Conservation (phyloP, 768 basidiomycete species). For the Psilocybe sp. region DNA sequence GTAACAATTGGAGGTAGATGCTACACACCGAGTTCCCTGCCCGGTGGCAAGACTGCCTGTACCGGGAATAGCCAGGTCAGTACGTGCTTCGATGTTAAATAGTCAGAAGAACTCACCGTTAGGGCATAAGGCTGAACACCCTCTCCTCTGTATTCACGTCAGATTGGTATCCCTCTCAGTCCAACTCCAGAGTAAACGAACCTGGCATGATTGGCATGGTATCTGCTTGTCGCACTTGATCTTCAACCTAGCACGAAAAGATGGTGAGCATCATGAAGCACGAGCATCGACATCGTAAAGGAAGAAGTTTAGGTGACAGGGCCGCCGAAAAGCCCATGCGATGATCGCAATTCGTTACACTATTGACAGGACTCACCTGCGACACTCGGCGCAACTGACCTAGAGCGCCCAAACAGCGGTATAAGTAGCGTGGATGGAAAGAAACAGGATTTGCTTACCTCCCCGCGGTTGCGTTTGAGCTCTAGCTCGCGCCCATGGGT, state of each 20-base stretch:
- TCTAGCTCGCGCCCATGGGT: conserved; percentile 66
- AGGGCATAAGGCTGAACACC: conserved; percentile 69
- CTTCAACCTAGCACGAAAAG: conserved; percentile 48
- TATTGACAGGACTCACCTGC: conserved; percentile 38
- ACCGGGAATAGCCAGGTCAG: neutral
- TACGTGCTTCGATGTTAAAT: conserved; percentile 3
- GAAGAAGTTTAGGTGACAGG: neutral
- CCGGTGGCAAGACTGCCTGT: conserved; percentile 75
- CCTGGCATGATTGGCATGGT: conserved; percentile 76
- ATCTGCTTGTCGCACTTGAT: conserved; percentile 84
- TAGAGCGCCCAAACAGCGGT: conserved; percentile 22
- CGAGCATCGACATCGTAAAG: conserved; percentile 12
- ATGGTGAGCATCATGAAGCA: too few relatives aligned
- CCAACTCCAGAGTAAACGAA: conserved; percentile 22
- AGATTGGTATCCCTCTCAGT: neutral
- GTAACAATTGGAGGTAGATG: neutral
- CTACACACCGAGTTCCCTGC: conserved; percentile 62
- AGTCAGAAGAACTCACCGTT: conserved; percentile 44
- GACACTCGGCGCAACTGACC: conserved; percentile 80
- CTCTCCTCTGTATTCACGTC: conserved; percentile 43
- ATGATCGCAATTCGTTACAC: conserved; percentile 45
- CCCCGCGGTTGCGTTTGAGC: conserved; percentile 66
- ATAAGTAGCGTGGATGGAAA: conserved; percentile 6
- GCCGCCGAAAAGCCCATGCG: conserved; percentile 21
- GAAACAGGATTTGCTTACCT: neutral